These are phyloP conservation scores for Fusarium pseudograminearum DNA, from an alignment of 2,329 filamentous ascomycete species.

Conservation along the genomic window DNA sequence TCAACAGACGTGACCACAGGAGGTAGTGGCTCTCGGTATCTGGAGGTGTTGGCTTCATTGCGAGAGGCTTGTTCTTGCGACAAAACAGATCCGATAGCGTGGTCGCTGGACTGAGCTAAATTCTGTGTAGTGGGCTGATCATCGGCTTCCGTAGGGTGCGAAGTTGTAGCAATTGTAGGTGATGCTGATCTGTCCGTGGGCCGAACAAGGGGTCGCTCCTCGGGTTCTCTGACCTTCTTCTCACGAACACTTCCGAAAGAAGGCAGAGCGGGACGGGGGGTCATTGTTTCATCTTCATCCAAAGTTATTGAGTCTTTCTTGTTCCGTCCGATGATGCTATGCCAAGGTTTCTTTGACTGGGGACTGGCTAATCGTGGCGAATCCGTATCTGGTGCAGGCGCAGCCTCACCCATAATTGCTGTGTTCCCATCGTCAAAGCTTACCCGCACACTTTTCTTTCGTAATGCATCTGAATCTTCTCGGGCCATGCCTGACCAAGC, in stretches of 20 bases:
- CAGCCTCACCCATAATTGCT: constrained; percentile 64
- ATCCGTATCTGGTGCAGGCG: constrained; percentile 53
- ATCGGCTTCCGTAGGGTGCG: constrained; percentile 47
- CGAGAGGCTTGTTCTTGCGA: constrained; percentile 65
- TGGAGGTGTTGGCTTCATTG: constrained; percentile 67
- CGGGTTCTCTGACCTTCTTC: constrained; percentile 65
- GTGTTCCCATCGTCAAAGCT: constrained; percentile 81
- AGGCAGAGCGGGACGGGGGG: constrained; percentile 78
- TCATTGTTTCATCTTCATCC: constrained; percentile 77
- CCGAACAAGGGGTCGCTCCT: constrained; percentile 70
- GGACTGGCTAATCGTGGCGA: constrained; percentile 54
- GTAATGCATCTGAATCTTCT: constrained; percentile 55
- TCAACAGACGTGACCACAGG: constrained; percentile 78
- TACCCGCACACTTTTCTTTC: constrained; percentile 77
- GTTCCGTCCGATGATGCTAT: constrained; percentile 59
- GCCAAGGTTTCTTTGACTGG: constrained; percentile 63
- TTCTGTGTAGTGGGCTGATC: constrained; percentile 26
- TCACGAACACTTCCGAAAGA: constrained; percentile 80
- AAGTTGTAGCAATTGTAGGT: constrained; percentile 24
- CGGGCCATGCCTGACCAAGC: constrained; percentile 45
- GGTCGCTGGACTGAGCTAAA: constrained; percentile 69
- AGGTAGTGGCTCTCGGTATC: constrained; percentile 73
- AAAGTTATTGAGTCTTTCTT: constrained; percentile 61
- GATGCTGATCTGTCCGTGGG: constrained; percentile 58
- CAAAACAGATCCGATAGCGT: constrained; percentile 67